Evolutionary conservation across 352 stramenopile genomes (phyloP).

Genomic region (Phytophthora multivora): DNA sequence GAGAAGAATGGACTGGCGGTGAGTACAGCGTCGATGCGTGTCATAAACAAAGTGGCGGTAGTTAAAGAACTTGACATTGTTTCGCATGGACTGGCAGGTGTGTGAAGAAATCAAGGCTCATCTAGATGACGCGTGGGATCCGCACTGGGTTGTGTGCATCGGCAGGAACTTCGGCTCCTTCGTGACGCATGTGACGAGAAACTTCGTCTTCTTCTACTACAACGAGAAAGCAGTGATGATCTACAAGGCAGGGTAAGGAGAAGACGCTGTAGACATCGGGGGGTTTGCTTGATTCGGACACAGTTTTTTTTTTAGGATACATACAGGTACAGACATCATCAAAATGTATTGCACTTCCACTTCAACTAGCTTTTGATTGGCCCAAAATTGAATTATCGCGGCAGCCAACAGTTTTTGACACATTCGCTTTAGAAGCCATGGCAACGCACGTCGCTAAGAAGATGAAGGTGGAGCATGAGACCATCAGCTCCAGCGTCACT

Average conservation of each 20-base stretch:
- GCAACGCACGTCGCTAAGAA: slow-evolving; percentile 53
- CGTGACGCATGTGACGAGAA: slow-evolving; percentile 92
- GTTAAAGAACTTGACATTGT: neutral
- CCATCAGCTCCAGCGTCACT: neutral
- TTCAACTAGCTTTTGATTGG: slow-evolving; percentile 25
- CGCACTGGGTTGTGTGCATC: slow-evolving; percentile 88
- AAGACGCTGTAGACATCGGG: neutral
- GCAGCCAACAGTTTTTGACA: slow-evolving; percentile 36
- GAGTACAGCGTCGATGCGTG: slow-evolving; percentile 1
- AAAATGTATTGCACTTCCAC: slow-evolving; percentile 2
- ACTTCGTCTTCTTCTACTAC: slow-evolving; percentile 94
- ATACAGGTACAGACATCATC: neutral
- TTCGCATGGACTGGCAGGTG: slow-evolving; percentile 38
- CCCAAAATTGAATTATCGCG: slow-evolving; percentile 11
- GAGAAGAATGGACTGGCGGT: slow-evolving; percentile 79
- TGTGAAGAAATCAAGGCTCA: slow-evolving; percentile 85
- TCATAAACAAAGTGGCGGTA: neutral
- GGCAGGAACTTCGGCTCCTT: slow-evolving; percentile 93
- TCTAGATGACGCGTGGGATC: slow-evolving; percentile 78
- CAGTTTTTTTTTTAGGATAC: neutral
- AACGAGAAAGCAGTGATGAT: slow-evolving; percentile 89
- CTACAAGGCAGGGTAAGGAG: slow-evolving; percentile 77
- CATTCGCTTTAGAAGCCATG: slow-evolving; percentile 33
- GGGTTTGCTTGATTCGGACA: slow-evolving; percentile 1
- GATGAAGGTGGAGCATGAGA: slow-evolving; percentile 51